Evolutionary conservation across 345 rosid genomes (phyloP), one percentile per base, ranked within the genome.

Genomic region (Hibiscus syriacus): DNA sequence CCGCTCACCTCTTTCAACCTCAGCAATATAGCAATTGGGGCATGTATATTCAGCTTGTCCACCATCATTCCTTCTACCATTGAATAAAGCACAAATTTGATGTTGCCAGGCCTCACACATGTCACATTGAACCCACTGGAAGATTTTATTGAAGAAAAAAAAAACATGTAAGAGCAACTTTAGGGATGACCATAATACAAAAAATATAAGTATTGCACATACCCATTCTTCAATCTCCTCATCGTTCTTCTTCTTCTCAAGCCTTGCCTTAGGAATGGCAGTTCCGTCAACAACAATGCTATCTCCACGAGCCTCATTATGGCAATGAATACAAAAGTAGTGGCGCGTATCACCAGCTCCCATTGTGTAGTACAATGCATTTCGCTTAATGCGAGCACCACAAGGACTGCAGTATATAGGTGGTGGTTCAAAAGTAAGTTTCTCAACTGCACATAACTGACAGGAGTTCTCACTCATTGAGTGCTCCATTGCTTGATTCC

Each of bases 221-320:
- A 92, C 99, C 98, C 96, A 90, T 85, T 95, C 99, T 88, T 92
- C 99, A 72, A 92, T 90, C 81, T 92, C 99, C 82, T 92, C 98
- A 30, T 95, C 97, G 66, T 95, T 95, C 83, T 87, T 92, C 92
- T 90, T 95, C 85, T 95, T 95, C 78, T 92, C 98, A 69, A 95
- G 96, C 74, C 83, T 85, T 69, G 83, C 82, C 82, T 95, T 95
- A 2, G 70, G 81, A 59, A 85, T 81, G 27, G 80, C 1, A 71
- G 75, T 71, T 79, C 96, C 99, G 73, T 95, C 99, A 58, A 78
- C 96, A 71, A 70, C 50, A 60, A 95, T 82, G 39, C 71, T 66
- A 50, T 95, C 98, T 67, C 99, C 99, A 64, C 99, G 98, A 72
- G 98, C 83, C 75, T 92, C 98, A 70, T 95, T 92, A 75, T 89